phyloP scores from a whole-genome alignment of 768 basidiomycete genomes.

The Boletus sensibilis region DNA sequence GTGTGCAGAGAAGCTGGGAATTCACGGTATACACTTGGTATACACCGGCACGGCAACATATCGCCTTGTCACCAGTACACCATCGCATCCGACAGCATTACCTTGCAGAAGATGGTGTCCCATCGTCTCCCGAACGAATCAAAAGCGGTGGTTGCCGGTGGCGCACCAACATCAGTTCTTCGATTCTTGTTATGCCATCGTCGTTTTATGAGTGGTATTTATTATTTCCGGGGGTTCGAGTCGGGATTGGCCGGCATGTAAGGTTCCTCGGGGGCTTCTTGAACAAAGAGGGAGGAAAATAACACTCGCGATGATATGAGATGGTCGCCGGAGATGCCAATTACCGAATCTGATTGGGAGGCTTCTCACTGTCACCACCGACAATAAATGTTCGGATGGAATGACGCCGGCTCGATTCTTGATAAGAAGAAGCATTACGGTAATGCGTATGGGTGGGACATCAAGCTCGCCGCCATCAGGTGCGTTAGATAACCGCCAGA shows the following conservation, averaged over 20 bases:
- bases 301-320: neutral
- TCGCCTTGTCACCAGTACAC: neutral
- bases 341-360: constrained; percentile 1
- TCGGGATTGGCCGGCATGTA: neutral
- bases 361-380: constrained; percentile 5
- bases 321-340: constrained; percentile 7
- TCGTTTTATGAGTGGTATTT: neutral
- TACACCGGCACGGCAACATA: neutral
- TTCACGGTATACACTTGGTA: neutral
- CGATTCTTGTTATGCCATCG: neutral
- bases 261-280: neutral
- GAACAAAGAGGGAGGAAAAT: neutral
- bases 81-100: neutral
- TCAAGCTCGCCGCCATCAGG: neutral
- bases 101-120: too few species aligned
- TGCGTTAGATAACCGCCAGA: neutral
- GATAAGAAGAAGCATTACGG: neutral
- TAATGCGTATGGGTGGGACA: neutral
- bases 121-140: neutral
- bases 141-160: neutral
- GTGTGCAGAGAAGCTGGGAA: neutral
- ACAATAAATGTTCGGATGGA: constrained; percentile 5
- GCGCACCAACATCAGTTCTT: neutral
- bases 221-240: neutral
- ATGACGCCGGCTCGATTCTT: constrained; percentile 4